These are phyloP conservation scores for Lepidium didymum DNA, from an alignment of 345 rosid species.

Conservation along the genomic window DNA sequence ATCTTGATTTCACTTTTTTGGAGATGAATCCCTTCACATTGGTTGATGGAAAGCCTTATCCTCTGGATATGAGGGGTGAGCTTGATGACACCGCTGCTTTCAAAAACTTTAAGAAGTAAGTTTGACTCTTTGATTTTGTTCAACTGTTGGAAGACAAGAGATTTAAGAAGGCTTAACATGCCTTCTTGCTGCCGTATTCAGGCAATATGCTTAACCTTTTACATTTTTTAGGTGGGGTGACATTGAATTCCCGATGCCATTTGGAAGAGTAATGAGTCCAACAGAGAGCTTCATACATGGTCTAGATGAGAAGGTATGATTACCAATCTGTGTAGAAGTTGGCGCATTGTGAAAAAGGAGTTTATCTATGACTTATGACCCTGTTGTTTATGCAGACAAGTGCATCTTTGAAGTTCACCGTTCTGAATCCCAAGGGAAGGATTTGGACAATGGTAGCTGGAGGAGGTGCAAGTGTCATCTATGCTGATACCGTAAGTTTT, in stretches of 20 bases:
- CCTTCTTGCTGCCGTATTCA: neutral
- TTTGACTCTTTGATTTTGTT: neutral
- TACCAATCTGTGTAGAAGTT: neutral
- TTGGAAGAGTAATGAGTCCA: slow-evolving; percentile 91
- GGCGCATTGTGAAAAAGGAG: neutral
- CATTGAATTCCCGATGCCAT: slow-evolving; percentile 90
- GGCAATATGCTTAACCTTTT: neutral
- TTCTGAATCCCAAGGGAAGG: slow-evolving; percentile 87
- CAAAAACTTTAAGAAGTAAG: slow-evolving; percentile 94
- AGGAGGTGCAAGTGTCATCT: slow-evolving; percentile 99
- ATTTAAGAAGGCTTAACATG: neutral
- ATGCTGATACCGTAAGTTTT: slow-evolving; percentile 75
- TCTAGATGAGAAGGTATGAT: slow-evolving; percentile 85
- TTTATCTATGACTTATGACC: neutral
- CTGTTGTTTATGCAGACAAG: slow-evolving; percentile 57
- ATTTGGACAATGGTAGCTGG: slow-evolving; percentile 99
- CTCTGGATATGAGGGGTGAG: slow-evolving; percentile 97
- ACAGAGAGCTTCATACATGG: slow-evolving; percentile 86
- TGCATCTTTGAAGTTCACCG: slow-evolving; percentile 94
- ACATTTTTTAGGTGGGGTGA: slow-evolving; percentile 70
- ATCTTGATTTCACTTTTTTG: slow-evolving; percentile 94
- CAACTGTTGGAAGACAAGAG: neutral
- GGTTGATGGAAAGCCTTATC: slow-evolving; percentile 92
- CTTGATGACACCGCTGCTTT: slow-evolving; percentile 96
- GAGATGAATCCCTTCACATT: slow-evolving; percentile 98